Percentiles rank a stretch among this genome's conserved stretches.
These are phyloP conservation scores for Fusarium pilosicola DNA, from an alignment of 2,329 filamentous ascomycete genomes.

Conservation along the genomic window DNA sequence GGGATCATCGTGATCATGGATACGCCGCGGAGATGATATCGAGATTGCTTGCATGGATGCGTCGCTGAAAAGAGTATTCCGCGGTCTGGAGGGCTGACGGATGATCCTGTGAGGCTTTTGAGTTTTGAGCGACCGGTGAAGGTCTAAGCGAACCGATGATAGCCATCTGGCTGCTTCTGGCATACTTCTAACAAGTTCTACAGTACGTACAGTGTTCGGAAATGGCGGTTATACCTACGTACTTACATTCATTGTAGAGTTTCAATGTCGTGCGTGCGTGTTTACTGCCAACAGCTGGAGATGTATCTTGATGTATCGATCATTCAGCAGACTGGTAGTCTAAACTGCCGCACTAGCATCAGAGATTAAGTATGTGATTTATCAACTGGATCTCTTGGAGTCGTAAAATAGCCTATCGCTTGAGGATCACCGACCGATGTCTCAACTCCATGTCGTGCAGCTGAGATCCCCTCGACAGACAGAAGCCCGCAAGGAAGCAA, in stretches of 20 bases:
- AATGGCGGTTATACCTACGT: background rate
- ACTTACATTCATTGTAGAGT: background rate
- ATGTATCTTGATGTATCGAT: background rate
- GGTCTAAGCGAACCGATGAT: background rate
- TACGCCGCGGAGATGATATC: conserved; percentile 9
- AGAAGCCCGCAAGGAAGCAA: background rate
- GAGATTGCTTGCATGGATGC: conserved; percentile 10
- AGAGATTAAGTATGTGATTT: conserved; percentile 14
- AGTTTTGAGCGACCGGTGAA: conserved; percentile 12
- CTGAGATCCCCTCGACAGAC: background rate
- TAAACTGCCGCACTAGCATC: background rate
- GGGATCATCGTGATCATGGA: background rate
- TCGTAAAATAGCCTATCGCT: background rate
- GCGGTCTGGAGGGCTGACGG: background rate
- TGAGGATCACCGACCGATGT: background rate
- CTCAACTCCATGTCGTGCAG: background rate
- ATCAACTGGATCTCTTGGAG: background rate
- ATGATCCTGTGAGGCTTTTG: conserved; percentile 1
- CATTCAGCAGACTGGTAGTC: background rate
- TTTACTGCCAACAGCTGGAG: background rate
- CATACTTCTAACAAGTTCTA: background rate
- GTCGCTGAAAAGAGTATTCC: conserved; percentile 20
- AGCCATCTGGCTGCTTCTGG: background rate
- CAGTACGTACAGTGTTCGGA: background rate
- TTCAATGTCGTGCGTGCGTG: background rate